These are phyloP conservation scores for Clonostachys solani DNA, from an alignment of 2,329 filamentous ascomycete genomes.

Conservation along the genomic window DNA sequence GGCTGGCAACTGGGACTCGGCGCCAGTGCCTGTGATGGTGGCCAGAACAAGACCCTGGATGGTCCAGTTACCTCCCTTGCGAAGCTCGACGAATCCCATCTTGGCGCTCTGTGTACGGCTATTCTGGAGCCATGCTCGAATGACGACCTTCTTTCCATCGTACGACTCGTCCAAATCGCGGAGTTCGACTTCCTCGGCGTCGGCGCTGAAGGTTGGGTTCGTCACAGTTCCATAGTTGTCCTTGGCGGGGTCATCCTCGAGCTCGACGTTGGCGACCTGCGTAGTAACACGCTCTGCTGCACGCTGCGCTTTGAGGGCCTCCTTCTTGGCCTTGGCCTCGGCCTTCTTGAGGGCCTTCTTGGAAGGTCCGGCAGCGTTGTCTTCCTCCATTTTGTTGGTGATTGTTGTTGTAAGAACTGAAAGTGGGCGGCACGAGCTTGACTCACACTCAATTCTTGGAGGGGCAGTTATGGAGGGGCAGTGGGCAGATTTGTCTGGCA, in stretches of 20 bases:
- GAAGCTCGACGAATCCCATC: slow-evolving; percentile 79
- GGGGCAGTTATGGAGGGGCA: neutral
- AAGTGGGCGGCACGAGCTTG: neutral
- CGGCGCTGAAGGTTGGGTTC: slow-evolving; percentile 47
- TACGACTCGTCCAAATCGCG: slow-evolving; percentile 59
- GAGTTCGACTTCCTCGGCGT: slow-evolving; percentile 55
- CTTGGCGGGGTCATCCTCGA: slow-evolving; percentile 69
- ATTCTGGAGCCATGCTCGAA: slow-evolving; percentile 84
- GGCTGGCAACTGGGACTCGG: slow-evolving; percentile 27
- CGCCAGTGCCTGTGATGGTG: slow-evolving; percentile 51
- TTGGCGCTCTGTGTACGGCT: slow-evolving; percentile 78
- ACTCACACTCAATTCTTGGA: neutral
- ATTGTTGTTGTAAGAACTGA: neutral
- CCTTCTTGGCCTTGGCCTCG: slow-evolving; percentile 81
- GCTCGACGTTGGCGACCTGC: slow-evolving; percentile 58
- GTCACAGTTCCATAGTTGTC: slow-evolving; percentile 77
- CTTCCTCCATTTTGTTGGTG: slow-evolving; percentile 3
- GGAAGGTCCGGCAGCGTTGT: slow-evolving; percentile 38
- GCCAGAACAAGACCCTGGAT: slow-evolving; percentile 75
- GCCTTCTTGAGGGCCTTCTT: slow-evolving; percentile 86
- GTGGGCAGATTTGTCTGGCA: neutral
- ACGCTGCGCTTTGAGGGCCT: slow-evolving; percentile 71
- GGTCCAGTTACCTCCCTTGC: slow-evolving; percentile 65
- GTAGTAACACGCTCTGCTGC: slow-evolving; percentile 72
- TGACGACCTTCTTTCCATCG: slow-evolving; percentile 66